Base-by-base conservation (phyloP, 768 basidiomycete genomes). In the Leccinum rimulosum region DNA sequence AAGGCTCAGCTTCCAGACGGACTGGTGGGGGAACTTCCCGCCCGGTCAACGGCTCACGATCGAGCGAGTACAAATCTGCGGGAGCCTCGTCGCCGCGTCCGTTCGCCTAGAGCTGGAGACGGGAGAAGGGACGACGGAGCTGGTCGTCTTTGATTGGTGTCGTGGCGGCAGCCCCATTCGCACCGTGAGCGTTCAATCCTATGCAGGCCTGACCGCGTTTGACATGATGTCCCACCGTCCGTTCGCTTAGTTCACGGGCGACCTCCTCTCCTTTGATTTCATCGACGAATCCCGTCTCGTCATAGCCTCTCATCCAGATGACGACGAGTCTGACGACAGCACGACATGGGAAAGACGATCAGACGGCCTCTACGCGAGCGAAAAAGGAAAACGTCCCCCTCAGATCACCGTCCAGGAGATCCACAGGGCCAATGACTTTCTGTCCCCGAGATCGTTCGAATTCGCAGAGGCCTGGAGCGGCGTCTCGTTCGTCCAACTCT, bases 401-500 rank as follows among this genome's bases (percentile, higher is more conserved):
- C 72, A 70, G 51, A 64, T 73, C 25, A 48, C 40, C 33, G 53
- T 73, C 12, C 68, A 65, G 48, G 65, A 72, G 17, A 66, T 73
- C 22, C 54, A 54, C 47, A 58, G 56, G 43, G 45, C 27, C 27
- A 61, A 57, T 11, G 52, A 53, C 15, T 53, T 60, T 36, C 63
- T 61, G 3, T 36, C 54, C 33, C 56, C 64, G 10, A 66, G 65
- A 55, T 66, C 70, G 56, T 85, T 84, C 66, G 82, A 86, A 63
- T 77, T 87, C 25, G 83, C 85, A 1, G 76, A 75, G 40, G 73
- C 74, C 30, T 87, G 84, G 85, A 72, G 62, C 50, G 73, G 74
- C 40, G 57, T 72, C 43, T 79, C 77, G 14, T 70, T 70, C 30
- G 72, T 86, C 62, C 77, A 75, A 35, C 81, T 86, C 61, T 75